Evolutionary conservation across 768 basidiomycete genomes (phyloP).

Genomic region (Mycena amicta): DNA sequence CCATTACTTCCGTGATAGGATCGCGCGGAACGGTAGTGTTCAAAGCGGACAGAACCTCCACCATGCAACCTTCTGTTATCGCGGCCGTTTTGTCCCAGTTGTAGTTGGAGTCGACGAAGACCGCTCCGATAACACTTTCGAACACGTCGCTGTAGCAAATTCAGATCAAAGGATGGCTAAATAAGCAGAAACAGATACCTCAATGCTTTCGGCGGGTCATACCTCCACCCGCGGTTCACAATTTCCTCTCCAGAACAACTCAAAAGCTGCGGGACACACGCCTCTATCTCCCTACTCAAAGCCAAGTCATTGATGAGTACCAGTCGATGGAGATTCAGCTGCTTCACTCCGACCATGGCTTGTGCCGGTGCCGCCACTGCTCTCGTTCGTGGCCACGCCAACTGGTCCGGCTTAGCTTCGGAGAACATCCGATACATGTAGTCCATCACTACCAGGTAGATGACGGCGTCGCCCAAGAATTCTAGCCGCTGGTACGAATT

Average conservation of each 20-base stretch:
- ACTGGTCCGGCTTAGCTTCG: conserved; percentile 70
- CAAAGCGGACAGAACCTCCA: conserved; percentile 63
- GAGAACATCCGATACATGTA: conserved; percentile 75
- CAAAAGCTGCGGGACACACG: conserved; percentile 62
- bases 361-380: conserved; percentile 77
- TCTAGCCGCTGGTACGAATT: conserved; percentile 85
- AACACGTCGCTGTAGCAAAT: conserved; percentile 68
- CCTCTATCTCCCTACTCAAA: conserved; percentile 63
- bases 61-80: conserved; percentile 65
- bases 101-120: conserved; percentile 80
- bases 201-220: conserved; percentile 79
- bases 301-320: conserved; percentile 71
- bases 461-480: conserved; percentile 83
- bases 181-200: conserved; percentile 1
- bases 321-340: conserved; percentile 67
- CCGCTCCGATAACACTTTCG: conserved; percentile 82
- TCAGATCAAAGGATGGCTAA: not conserved
- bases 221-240: conserved; percentile 73
- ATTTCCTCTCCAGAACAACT: conserved; percentile 60
- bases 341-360: conserved; percentile 66
- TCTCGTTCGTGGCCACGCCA: conserved; percentile 69
- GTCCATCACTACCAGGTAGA: conserved; percentile 71
- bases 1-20: conserved; percentile 71
- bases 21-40: conserved; percentile 64
- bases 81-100: conserved; percentile 67